A percentile compares a stretch with the other conserved stretches of the same genome.
Conservation (phyloP, 768 basidiomycete species). For the Rhizopogon vulgaris region DNA sequence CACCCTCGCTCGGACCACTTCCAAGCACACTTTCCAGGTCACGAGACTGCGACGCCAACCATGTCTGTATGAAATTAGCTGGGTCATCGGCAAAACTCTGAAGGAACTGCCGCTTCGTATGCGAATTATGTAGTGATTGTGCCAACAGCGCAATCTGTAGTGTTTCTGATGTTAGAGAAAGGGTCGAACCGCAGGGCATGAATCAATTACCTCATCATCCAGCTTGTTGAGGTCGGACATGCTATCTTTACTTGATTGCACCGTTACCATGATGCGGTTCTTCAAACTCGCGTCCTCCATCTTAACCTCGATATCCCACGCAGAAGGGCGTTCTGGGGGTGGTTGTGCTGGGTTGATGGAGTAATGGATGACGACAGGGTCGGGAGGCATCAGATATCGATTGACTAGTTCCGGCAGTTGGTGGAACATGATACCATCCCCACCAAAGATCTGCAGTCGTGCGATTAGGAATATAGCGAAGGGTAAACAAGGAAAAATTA, state of each 20-base stretch:
- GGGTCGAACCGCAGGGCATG: background rate
- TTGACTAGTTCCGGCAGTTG: slow-evolving; percentile 82
- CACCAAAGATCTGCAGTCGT: slow-evolving; percentile 55
- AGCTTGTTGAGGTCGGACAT: slow-evolving; percentile 59
- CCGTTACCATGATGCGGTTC: slow-evolving; percentile 65
- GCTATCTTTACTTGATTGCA: slow-evolving; percentile 66
- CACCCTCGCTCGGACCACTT: slow-evolving; percentile 75
- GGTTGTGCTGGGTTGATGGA: slow-evolving; percentile 54
- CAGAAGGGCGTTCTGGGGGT: slow-evolving; percentile 65
- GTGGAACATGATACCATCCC: slow-evolving; percentile 67
- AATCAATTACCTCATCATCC: slow-evolving; percentile 76
- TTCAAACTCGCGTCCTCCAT: slow-evolving; percentile 76
- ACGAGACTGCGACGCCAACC: slow-evolving; percentile 87
- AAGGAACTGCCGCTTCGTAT: slow-evolving; percentile 83
- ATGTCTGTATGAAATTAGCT: slow-evolving; percentile 76
- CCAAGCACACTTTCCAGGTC: slow-evolving; percentile 89
- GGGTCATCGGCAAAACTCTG: slow-evolving; percentile 77
- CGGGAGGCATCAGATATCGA: slow-evolving; percentile 67
- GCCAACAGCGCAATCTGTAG: slow-evolving; percentile 73
- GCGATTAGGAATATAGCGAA: background rate
- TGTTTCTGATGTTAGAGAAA: slow-evolving; percentile 11
- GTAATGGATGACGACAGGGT: slow-evolving; percentile 80
- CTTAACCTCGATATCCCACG: slow-evolving; percentile 87
- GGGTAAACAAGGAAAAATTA: background rate
- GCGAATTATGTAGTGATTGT: slow-evolving; percentile 81